Base-by-base conservation (phyloP, 2,329 filamentous ascomycete genomes). In the Hansfordia pulvinata region DNA sequence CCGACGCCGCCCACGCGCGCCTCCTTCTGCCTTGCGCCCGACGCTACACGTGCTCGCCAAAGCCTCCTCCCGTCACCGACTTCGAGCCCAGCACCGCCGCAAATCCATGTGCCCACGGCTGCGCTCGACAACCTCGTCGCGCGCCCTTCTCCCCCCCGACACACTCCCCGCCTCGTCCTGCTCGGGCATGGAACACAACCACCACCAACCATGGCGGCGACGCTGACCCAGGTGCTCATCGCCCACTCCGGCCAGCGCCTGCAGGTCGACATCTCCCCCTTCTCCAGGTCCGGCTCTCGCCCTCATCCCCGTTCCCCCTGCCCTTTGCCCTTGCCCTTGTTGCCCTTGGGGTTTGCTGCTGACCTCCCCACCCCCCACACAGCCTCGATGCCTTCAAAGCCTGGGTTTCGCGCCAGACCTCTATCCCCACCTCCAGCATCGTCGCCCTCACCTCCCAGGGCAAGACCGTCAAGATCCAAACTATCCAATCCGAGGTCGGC, bases 181-280 rank as follows among this genome's bases (percentile, higher is more conserved):
- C n/a, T 14, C 11, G 23, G 43, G 38, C 35, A 46, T 47, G 44
- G 46, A 46, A 42, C 42, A 33, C 35, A 39, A 14, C 11, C n/a
- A 27, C 37, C 36, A 35, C 27, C 38, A n/a, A n/a, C n/a, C n/a
- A 58, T 60, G 58, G 69, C 64, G 57, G 93, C 93, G 84, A 80
- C 82, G 62, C n/a, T n/a, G n/a, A 72, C 88, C 52, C 75, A 83
- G 60, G 76, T 93, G 56, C 82, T 84, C 63, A 77, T 93, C 50
- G 85, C 84, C 67, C 86, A 93, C 60, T 85, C 81, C 56, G 88
- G 88, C 63, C 77, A 84, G 64, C 77, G 78, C 58, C 68, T 93
- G 49, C 67, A 76, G 52, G 69, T 81, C 52, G 82, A 93, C 58
- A 71, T 76, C 39, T 66, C 75, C 37, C 70, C 74, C 48, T 80